Conservation (phyloP, 2,329 filamentous ascomycete genomes). For the Daldinia eschscholtzii region DNA sequence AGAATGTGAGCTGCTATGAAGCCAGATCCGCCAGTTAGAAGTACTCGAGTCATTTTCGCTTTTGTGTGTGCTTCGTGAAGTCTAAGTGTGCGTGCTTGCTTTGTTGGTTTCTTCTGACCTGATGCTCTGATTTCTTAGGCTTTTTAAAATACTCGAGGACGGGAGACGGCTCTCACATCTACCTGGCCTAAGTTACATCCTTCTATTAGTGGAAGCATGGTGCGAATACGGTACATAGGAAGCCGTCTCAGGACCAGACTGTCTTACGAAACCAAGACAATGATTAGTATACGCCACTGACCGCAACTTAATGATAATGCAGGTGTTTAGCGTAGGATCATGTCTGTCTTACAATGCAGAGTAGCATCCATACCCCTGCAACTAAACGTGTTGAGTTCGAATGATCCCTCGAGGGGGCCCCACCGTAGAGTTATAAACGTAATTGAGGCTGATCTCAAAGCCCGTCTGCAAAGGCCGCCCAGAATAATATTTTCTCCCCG, state of each 20-base stretch:
- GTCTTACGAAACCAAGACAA: neutral
- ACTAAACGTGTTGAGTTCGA: neutral
- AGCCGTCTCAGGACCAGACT: neutral
- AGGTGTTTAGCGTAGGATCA: constrained; percentile 13
- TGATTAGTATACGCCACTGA: constrained; percentile 2
- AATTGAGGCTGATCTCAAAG: constrained; percentile 9
- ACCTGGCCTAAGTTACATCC: neutral
- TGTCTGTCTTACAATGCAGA: constrained; percentile 6
- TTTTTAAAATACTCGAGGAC: constrained; percentile 10
- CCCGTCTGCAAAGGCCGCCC: neutral
- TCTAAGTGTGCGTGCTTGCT: neutral
- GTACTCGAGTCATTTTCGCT: constrained; percentile 56
- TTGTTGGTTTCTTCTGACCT: neutral
- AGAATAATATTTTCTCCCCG: neutral
- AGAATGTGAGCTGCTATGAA: constrained; percentile 65
- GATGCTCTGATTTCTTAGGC: neutral
- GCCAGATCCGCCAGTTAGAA: constrained; percentile 60
- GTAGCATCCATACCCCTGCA: constrained; percentile 1
- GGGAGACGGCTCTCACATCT: neutral
- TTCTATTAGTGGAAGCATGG: neutral
- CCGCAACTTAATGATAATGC: constrained; percentile 9
- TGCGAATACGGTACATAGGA: constrained; percentile 6
- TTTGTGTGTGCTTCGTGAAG: neutral
- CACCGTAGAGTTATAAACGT: constrained; percentile 4
- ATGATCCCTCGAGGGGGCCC: neutral